phyloP scores from a whole-genome alignment of 2,329 filamentous ascomycete genomes.

The Botryosphaeria agaves region DNA sequence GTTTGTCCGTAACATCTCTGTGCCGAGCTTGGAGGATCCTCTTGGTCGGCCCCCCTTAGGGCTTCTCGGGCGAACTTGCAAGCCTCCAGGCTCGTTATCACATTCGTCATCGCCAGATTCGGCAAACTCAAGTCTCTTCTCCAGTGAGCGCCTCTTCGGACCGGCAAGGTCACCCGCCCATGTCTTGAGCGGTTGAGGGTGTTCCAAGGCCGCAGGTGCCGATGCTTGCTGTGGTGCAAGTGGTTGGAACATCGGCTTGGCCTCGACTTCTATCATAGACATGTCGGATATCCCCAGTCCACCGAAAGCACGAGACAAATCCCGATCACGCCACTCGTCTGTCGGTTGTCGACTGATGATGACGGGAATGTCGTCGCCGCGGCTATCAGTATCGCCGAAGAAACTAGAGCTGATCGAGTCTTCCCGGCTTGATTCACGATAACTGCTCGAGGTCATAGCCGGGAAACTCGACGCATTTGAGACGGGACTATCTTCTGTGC shows the following conservation, averaged over 20 bases:
- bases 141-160: constrained; percentile 58
- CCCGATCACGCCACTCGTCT: constrained; percentile 58
- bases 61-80: constrained; percentile 32
- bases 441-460: constrained; percentile 53
- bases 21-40: constrained; percentile 62
- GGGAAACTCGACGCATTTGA: constrained; percentile 63
- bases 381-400: constrained; percentile 71
- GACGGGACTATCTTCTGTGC: constrained; percentile 65
- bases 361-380: constrained; percentile 61
- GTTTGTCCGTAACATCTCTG: constrained; percentile 96
- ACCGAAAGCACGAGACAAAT: constrained; percentile 30
- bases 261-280: constrained; percentile 22
- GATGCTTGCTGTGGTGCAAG: constrained; percentile 34
- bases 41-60: constrained; percentile 27
- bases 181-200: constrained; percentile 35
- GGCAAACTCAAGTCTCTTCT: constrained; percentile 54
- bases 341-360: constrained; percentile 56
- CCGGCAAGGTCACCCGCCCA: constrained; percentile 57
- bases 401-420: constrained; percentile 81
- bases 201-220: constrained; percentile 43
- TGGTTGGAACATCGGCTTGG: constrained; percentile 9
- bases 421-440: constrained; percentile 63
- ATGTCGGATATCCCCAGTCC: constrained; percentile 65
- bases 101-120: constrained; percentile 90
- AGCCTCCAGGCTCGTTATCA: constrained; percentile 70